These are phyloP conservation scores for Hypoxylon sp. DNA, from an alignment of 2,329 filamentous ascomycete species.

Conservation along the genomic window DNA sequence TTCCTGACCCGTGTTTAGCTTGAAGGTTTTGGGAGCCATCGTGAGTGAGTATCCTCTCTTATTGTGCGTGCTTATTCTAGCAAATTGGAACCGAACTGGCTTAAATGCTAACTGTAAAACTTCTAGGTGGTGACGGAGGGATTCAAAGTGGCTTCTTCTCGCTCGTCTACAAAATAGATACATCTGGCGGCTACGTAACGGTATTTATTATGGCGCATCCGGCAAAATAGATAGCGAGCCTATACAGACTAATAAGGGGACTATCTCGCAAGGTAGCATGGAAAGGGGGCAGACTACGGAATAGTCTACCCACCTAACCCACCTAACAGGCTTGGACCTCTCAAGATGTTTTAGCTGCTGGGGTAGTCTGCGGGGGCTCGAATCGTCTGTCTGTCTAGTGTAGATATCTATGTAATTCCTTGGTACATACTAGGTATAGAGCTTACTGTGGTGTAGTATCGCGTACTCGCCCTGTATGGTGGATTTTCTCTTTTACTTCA, in stretches of 20 bases:
- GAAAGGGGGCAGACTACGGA: constrained; percentile 22
- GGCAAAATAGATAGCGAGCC: constrained; percentile 46
- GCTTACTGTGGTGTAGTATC: not conserved
- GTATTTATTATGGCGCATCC: constrained; percentile 42
- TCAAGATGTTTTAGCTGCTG: constrained; percentile 25
- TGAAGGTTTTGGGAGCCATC: constrained; percentile 72
- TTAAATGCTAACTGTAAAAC: not conserved
- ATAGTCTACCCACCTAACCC: constrained; percentile 21
- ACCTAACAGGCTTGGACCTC: constrained; percentile 7
- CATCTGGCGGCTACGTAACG: constrained; percentile 26
- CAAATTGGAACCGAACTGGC: not conserved
- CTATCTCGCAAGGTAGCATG: constrained; percentile 23
- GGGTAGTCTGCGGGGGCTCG: constrained; percentile 17
- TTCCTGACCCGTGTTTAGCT: constrained; percentile 74
- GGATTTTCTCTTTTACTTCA: not conserved
- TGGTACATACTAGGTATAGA: not conserved
- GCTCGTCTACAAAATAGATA: constrained; percentile 4
- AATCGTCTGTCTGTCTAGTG: not conserved
- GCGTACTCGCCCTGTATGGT: not conserved
- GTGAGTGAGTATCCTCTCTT: constrained; percentile 41
- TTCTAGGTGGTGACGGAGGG: not conserved
- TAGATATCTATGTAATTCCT: not conserved
- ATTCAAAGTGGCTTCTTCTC: constrained; percentile 9
- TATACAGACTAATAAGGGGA: constrained; percentile 22
- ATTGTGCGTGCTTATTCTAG: not conserved